phyloP scores from a whole-genome alignment of 208 protist genomes.

The Tritrichomonas musculus region DNA sequence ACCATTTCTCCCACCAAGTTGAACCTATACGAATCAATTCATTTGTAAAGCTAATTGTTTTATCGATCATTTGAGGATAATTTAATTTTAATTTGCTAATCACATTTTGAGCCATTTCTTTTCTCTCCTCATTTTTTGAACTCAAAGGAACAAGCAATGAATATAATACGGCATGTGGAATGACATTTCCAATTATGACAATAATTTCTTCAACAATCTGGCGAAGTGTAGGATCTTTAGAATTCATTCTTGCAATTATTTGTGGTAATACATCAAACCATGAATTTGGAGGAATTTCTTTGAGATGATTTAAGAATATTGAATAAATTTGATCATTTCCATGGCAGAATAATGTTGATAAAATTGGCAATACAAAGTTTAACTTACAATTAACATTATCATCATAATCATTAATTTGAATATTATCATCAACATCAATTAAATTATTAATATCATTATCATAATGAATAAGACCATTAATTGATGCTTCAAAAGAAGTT shows the following conservation, averaged over 20 bases:
- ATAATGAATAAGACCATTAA: neutral
- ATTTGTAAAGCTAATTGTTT: neutral
- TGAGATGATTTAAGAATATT: neutral
- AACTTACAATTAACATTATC: neutral
- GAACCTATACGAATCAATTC: neutral
- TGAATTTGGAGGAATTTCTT: neutral
- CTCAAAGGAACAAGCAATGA: neutral
- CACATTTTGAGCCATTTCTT: neutral
- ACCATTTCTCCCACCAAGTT: neutral
- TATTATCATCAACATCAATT: too few relatives aligned
- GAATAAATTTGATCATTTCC: neutral
- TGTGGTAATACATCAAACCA: conserved; percentile 3
- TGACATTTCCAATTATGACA: neutral
- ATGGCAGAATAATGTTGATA: neutral
- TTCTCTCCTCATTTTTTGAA: neutral
- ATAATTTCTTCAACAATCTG: neutral
- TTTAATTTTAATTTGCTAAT: neutral
- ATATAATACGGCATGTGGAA: neutral
- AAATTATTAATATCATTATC: neutral
- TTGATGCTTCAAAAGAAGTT: neutral
- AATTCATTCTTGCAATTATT: neutral
- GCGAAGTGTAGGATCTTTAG: neutral
- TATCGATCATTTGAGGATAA: neutral
- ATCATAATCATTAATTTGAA: too few relatives aligned
- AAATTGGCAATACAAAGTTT: neutral